Evolutionary conservation across 495 filamentous ascomycete species (phyloP).

Genomic region (Niebla homalea): DNA sequence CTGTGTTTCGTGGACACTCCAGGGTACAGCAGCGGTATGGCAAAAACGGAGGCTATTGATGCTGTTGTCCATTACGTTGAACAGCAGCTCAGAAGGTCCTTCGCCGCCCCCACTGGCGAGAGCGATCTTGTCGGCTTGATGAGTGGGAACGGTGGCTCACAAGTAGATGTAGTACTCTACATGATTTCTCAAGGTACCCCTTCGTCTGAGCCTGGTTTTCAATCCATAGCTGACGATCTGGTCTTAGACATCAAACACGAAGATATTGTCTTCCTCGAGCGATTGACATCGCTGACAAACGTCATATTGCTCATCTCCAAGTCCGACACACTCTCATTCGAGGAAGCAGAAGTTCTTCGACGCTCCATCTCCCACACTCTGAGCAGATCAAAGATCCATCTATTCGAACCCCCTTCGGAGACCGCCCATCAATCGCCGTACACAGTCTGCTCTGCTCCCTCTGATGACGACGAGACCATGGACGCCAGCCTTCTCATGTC

Average conservation of each 20-base stretch:
- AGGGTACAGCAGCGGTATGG: conserved; percentile 50
- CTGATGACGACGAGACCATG: conserved; percentile 75
- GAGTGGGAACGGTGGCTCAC: conserved; percentile 73
- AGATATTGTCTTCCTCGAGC: conserved; percentile 65
- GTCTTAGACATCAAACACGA: conserved; percentile 50
- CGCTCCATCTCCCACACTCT: conserved; percentile 45
- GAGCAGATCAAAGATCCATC: conserved; percentile 44
- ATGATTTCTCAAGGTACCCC: conserved; percentile 52
- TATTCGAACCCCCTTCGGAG: conserved; percentile 50
- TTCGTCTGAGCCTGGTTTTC: conserved; percentile 1
- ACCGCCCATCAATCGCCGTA: conserved; percentile 39
- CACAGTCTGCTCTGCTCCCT: conserved; percentile 67
- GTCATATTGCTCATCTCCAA: conserved; percentile 75
- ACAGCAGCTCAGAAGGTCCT: conserved; percentile 53
- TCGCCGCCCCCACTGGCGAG: conserved; percentile 43
- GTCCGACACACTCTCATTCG: conserved; percentile 51
- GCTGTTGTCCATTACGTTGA: conserved; percentile 64
- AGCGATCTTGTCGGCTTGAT: conserved; percentile 68
- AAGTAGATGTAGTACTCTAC: conserved; percentile 83
- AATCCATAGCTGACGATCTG: conserved; percentile 11
- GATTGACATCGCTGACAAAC: conserved; percentile 66
- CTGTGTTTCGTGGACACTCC: conserved; percentile 91
- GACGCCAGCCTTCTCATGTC: conserved; percentile 93
- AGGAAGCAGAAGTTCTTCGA: conserved; percentile 50
- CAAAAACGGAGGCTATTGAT: conserved; percentile 53